These are phyloP conservation scores for Hygrophorus russula DNA, from an alignment of 768 basidiomycete genomes.

Conservation along the genomic window DNA sequence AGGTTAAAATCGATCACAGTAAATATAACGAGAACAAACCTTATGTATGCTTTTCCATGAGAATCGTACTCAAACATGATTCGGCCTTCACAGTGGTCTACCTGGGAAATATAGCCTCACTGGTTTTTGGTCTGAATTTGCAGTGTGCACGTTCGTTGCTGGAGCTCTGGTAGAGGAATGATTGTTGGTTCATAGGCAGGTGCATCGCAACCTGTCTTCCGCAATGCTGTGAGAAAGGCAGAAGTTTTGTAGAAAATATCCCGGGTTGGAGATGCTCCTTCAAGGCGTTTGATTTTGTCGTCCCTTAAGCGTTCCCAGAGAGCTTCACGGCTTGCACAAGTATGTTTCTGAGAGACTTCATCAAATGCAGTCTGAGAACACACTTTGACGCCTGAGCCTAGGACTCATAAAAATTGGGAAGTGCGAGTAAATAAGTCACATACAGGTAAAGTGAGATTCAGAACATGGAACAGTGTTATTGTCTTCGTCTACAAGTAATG, in stretches of 20 bases:
- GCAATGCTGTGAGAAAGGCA: conserved; percentile 3
- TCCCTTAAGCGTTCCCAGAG: neutral
- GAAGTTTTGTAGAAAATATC: conserved; percentile 2
- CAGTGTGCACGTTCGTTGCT: too few relatives aligned
- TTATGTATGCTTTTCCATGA: conserved; percentile 1
- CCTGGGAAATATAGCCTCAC: conserved; percentile 1
- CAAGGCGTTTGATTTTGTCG: neutral
- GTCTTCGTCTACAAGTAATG: conserved; percentile 3
- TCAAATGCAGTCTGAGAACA: conserved; percentile 8
- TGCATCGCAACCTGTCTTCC: conserved; percentile 1
- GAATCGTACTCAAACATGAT: conserved; percentile 2
- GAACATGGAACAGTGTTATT: conserved; percentile 8
- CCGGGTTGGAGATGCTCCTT: neutral
- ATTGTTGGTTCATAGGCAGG: conserved; percentile 1
- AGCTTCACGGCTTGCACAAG: conserved; percentile 6
- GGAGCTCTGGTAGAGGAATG: neutral
- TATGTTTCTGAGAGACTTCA: conserved; percentile 4
- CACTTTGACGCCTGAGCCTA: conserved; percentile 12
- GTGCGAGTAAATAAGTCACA: conserved; percentile 2
- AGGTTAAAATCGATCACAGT: neutral
- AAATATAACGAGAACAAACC: conserved; percentile 1
- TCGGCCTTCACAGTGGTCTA: conserved; percentile 1
- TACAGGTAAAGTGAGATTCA: conserved; percentile 11
- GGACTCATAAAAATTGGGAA: neutral
- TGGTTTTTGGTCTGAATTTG: neutral